Evolutionary conservation across 2,329 filamentous ascomycete species (phyloP), one percentile per base, ranked within the genome.

Genomic region (Penicillium sp.): DNA sequence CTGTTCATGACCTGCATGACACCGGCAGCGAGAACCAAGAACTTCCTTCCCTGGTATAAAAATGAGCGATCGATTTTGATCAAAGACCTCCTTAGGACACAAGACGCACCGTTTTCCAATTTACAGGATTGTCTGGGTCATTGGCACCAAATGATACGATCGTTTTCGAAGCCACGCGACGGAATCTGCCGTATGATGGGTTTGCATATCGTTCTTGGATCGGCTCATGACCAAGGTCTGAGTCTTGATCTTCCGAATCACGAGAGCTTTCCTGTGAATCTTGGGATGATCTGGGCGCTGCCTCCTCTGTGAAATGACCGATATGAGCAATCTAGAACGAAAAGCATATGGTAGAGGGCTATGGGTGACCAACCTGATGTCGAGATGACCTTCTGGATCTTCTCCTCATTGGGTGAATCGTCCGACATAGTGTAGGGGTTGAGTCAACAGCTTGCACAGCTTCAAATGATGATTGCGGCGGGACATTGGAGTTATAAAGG

Each of bases 1-100:
- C 72, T 75, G 62, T 77, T 77, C 62, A 75, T 67, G 46, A 75
- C 72, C 24, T 72, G 66, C 57, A 73, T 61, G 42, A 73, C 68
- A 47, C 74, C 75, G 24, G 69, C 63, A 8, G 64, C 46, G 27
- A 76, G 60, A n/a, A 75, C 61, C 24, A 73, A 66, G 6, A 67
- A 53, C 54, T 75, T 76, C 58, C 54, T 59, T 36, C 53, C 31
- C 63, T 65, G 11, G 21, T 18, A 1, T 14, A 31, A 5, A 13
- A 1, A 22, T 63, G 27, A 61, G 53, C 18, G 43, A 29, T 4
- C 11, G 13, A 11, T 44, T 7, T 39, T 11, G 10, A 22, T 38
- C 11, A 11, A 10, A 10, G 36, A 16, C 2, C 32, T 24, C 6
- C 8, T 16, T 22, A 5, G 5, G 29, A 18, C 9, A 38, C 14